Conservation (phyloP, 495 filamentous ascomycete genomes). For the Clavariopsis aquatica region DNA sequence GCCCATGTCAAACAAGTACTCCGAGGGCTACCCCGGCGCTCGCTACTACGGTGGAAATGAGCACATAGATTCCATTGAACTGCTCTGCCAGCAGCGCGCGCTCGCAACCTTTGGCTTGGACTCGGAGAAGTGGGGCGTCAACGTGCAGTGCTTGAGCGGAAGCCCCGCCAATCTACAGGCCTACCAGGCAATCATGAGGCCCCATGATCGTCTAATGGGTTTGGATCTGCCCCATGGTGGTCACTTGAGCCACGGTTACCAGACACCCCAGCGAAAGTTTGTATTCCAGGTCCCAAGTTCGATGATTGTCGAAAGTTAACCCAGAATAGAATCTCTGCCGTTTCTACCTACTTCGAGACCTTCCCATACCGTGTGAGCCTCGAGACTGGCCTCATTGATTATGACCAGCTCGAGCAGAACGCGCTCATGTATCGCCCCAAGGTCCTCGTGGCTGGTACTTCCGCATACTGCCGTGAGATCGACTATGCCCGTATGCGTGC, state of each 20-base stretch:
- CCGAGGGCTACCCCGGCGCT: slow-evolving; percentile 95
- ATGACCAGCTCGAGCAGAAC: slow-evolving; percentile 80
- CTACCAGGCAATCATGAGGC: slow-evolving; percentile 98
- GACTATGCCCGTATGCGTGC: slow-evolving; percentile 86
- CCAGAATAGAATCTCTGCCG: slow-evolving; percentile 44
- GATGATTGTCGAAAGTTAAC: slow-evolving; percentile 20
- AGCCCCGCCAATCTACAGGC: slow-evolving; percentile 97
- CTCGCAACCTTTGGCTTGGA: slow-evolving; percentile 89
- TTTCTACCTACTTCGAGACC: slow-evolving; percentile 51
- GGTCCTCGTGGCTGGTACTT: slow-evolving; percentile 91
- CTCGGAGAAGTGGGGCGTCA: slow-evolving; percentile 92
- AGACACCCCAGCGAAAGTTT: slow-evolving; percentile 87
- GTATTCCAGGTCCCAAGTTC: slow-evolving; percentile 32
- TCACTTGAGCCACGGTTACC: slow-evolving; percentile 97
- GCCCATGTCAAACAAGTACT: slow-evolving; percentile 98
- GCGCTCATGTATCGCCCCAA: slow-evolving; percentile 89
- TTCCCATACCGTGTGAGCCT: slow-evolving; percentile 51
- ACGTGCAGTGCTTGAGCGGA: slow-evolving; percentile 92
- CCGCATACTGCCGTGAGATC: slow-evolving; percentile 90
- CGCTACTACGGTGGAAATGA: slow-evolving; percentile 99
- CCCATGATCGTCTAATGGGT: slow-evolving; percentile 95
- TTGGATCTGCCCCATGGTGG: slow-evolving; percentile 96
- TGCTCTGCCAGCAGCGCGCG: slow-evolving; percentile 93
- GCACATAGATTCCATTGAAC: slow-evolving; percentile 95
- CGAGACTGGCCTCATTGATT: slow-evolving; percentile 89